Percentiles rank a stretch among this genome's conserved stretches.
phyloP scores from a whole-genome alignment of 441 rosid genomes.

The Kokia cookei region DNA sequence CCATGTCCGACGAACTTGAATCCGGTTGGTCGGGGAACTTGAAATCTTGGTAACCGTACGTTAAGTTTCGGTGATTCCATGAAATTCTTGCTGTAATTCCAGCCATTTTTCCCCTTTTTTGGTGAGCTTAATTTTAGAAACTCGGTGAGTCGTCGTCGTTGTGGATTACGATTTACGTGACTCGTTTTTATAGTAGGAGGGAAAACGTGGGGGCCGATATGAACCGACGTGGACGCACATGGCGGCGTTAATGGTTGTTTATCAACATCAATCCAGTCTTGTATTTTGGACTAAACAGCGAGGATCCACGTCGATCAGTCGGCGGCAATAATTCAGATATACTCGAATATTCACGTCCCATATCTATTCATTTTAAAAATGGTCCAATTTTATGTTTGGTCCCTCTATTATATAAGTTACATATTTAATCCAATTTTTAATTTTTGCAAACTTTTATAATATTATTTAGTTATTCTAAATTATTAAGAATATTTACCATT shows the following conservation, averaged over 20 bases:
- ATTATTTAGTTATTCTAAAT: too few species aligned
- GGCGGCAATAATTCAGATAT: conserved; percentile 22
- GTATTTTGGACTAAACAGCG: conserved; percentile 22
- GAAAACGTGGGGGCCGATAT: conserved; percentile 6
- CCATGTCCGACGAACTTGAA: conserved; percentile 33
- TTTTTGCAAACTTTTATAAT: too few species aligned
- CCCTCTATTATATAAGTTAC: too few species aligned
- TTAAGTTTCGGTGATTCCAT: not conserved
- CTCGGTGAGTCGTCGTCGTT: too few species aligned
- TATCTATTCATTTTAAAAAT: too few species aligned
- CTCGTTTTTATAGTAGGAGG: conserved; percentile 5
- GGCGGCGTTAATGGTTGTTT: conserved; percentile 6
- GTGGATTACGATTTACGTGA: not conserved
- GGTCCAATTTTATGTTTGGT: too few species aligned
- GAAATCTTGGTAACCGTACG: not conserved
- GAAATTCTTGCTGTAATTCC: conserved; percentile 12
- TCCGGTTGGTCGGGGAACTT: conserved; percentile 20
- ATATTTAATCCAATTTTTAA: too few species aligned
- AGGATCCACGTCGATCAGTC: conserved; percentile 40
- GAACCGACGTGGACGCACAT: conserved; percentile 22
- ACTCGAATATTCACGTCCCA: conserved; percentile 22
- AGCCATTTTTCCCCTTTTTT: conserved; percentile 5
- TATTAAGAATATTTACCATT: too few species aligned
- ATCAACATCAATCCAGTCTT: not conserved
- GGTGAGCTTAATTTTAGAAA: not conserved